Conservation (phyloP, 768 basidiomycete species). For the Hysterangium stoloniferum region DNA sequence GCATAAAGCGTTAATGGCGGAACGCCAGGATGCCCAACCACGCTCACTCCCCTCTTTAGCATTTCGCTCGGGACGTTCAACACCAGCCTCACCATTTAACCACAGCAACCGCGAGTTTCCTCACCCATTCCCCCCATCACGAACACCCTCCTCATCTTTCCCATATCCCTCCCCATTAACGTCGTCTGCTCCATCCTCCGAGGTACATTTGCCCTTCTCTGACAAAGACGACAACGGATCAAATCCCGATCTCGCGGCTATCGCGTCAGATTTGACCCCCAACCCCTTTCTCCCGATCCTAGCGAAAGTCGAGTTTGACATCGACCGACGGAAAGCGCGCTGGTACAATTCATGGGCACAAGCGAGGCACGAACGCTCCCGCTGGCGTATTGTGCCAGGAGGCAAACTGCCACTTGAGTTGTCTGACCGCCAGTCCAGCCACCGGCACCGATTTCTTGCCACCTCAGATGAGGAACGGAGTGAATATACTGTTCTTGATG, state of each 20-base stretch:
- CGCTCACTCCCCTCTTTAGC: background rate
- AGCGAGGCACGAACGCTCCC: slow-evolving; percentile 37
- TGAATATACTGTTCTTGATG: slow-evolving; percentile 13
- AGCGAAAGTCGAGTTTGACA: slow-evolving; percentile 93
- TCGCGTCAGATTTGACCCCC: slow-evolving; percentile 53
- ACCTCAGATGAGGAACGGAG: background rate
- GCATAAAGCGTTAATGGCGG: slow-evolving; percentile 59
- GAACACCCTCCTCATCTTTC: slow-evolving; percentile 7
- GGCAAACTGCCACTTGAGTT: slow-evolving; percentile 1
- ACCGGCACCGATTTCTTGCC: background rate
- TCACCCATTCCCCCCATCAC: background rate
- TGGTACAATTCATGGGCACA: slow-evolving; percentile 87
- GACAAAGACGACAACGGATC: background rate
- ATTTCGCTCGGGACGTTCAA: slow-evolving; percentile 11
- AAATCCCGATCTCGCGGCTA: slow-evolving; percentile 24
- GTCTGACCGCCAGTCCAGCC: background rate
- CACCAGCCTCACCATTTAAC: slow-evolving; percentile 10
- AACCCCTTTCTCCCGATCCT: slow-evolving; percentile 71
- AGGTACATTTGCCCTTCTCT: background rate
- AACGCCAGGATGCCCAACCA: slow-evolving; percentile 35
- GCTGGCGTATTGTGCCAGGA: background rate
- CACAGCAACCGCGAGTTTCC: background rate
- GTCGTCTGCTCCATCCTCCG: slow-evolving; percentile 22
- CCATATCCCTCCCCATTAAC: slow-evolving; percentile 40
- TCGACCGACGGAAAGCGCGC: slow-evolving; percentile 67